phyloP scores from a whole-genome alignment of 108 stramenopile species.

The Pseudonitzschia multistriata region DNA sequence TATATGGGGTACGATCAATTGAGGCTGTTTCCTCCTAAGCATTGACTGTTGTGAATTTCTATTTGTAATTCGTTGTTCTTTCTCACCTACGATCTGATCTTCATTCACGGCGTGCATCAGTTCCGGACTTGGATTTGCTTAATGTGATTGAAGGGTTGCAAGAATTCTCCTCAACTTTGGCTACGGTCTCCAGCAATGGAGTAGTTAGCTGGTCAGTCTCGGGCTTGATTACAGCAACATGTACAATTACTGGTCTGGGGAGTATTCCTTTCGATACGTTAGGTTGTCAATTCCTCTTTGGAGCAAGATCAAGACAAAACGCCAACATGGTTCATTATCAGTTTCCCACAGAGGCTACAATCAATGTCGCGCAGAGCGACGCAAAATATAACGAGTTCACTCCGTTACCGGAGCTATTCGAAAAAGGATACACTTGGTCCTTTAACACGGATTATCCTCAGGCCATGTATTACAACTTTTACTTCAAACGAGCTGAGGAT shows the following conservation, averaged over 20 bases:
- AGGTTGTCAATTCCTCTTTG: constrained; percentile 21
- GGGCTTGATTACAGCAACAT: constrained; percentile 16
- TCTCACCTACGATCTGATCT: neutral
- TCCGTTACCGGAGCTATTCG: neutral
- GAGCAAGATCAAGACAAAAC: neutral
- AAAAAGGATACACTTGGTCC: constrained; percentile 10
- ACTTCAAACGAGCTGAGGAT: constrained; percentile 9
- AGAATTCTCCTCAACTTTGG: neutral
- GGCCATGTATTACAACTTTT: constrained; percentile 14
- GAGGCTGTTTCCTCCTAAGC: neutral
- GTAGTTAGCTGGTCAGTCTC: constrained; percentile 6
- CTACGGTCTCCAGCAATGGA: constrained; percentile 13
- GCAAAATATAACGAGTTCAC: neutral
- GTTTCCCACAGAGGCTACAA: neutral
- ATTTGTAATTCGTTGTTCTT: neutral
- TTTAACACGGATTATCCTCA: neutral
- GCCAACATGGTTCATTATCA: neutral
- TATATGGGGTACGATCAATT: constrained; percentile 14
- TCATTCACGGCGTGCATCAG: neutral
- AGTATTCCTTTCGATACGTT: constrained; percentile 19
- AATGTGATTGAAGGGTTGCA: constrained; percentile 4
- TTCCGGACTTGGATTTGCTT: constrained; percentile 26
- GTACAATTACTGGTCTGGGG: constrained; percentile 2
- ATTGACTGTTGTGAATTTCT: neutral
- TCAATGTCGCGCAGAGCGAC: neutral